Base-by-base conservation (phyloP, 441 rosid genomes). In the Eutrema salsugineum region DNA sequence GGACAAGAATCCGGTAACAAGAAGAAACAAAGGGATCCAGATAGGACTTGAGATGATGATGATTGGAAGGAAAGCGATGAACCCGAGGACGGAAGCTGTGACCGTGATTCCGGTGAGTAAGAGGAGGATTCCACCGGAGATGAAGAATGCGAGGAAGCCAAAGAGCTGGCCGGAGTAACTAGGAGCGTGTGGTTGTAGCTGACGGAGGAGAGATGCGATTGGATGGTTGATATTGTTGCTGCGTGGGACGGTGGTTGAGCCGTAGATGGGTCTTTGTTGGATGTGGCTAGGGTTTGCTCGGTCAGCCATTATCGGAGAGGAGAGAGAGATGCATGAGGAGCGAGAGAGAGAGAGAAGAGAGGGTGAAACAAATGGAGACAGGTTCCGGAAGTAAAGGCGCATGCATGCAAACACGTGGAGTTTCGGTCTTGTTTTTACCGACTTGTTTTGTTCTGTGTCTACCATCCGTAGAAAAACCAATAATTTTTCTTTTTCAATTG, bases 21-120 rank as follows among this genome's bases (percentile, higher is more conserved):
- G 19, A 1, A 83, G 10, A 66, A 86, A 77, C 11, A 88, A 51
- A 44, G 97, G 94, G 39, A 90, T 14, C 79, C 98, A 94, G 14
- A 90, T 69, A 16, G 98, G 98, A 82, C 93, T 87, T 8, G 87
- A 78, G 38, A 94, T 3, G 43, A 94, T 64, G 49, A 90, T 78
- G 71, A 92, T 24, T 5, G 98, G 97, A 51, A 90, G 61, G 36
- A 86, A 75, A 70, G 87, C 71, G 63, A 89, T 78, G 36, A 92
- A 70, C 20, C 85, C 87, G 9, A 88, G 68, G 47, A 84, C 49
- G 33, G 72, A 15, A 6, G 76, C 83, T 0, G 91, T 83, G 51
- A 78, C 69, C 6, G 94, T 83, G 62, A 86, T n/a, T 19, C 96
- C 96, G 0, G 89, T 65, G 68, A 94, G 88, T 66, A 87, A 71